A percentile compares a stretch with the other conserved stretches of the same genome.
These are phyloP conservation scores for Psophocarpus tetragonolobus DNA, from an alignment of 306 rosid genomes.

Conservation along the genomic window DNA sequence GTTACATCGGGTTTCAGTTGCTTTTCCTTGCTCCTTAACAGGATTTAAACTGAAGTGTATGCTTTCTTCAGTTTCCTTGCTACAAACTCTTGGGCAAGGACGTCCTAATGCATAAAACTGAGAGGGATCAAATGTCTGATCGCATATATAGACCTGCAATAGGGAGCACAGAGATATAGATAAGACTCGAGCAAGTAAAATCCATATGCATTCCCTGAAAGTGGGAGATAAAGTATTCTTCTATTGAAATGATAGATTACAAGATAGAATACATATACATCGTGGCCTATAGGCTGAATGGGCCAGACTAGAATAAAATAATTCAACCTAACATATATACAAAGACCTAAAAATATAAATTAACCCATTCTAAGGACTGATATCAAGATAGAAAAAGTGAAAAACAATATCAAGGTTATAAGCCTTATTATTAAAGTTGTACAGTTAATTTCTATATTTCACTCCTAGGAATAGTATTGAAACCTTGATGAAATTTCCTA, in stretches of 20 bases:
- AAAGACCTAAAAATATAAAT: not conserved
- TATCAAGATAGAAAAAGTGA: not conserved
- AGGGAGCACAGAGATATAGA: conserved; percentile 10
- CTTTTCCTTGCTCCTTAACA: conserved; percentile 31
- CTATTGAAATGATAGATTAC: not conserved
- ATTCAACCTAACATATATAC: not conserved
- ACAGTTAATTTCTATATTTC: conserved; percentile 7
- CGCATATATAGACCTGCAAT: conserved; percentile 80
- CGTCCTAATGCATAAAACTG: conserved; percentile 83
- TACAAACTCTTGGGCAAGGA: conserved; percentile 67
- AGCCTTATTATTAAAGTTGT: not conserved
- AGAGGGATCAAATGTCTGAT: conserved; percentile 70
- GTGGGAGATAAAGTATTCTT: not conserved
- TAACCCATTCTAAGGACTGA: not conserved
- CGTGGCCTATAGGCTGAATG: not conserved
- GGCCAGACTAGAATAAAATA: not conserved
- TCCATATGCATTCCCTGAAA: not conserved
- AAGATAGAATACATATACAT: not conserved
- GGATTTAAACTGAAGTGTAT: conserved; percentile 50
- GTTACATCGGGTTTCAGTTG: conserved; percentile 56
- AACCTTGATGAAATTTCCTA: no score
- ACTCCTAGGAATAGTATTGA: not conserved
- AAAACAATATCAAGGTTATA: conserved; percentile 3
- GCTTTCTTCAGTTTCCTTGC: conserved; percentile 51
- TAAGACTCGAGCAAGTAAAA: not conserved